Conservation (phyloP, 495 filamentous ascomycete species). For the Thozetella sp. region DNA sequence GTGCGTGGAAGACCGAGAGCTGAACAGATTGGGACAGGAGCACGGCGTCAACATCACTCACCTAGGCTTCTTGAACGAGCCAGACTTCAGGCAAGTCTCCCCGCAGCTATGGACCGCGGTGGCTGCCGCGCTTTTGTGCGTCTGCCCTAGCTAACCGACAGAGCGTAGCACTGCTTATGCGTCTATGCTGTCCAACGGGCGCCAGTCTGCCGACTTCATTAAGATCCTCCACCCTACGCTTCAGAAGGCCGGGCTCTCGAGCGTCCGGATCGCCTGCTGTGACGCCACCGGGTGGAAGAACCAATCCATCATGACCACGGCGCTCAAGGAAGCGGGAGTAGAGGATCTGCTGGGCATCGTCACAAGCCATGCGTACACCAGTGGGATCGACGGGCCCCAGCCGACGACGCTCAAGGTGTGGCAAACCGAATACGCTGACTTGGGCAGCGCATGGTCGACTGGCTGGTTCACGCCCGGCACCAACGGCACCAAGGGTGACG, state of each 20-base stretch:
- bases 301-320: slow-evolving; percentile 35
- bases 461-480: slow-evolving; percentile 44
- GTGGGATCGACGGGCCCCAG: slow-evolving; percentile 33
- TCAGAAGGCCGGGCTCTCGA: slow-evolving; percentile 27
- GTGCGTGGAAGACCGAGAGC: too few relatives aligned
- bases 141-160: too few relatives aligned
- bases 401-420: slow-evolving; percentile 42
- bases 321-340: slow-evolving; percentile 39
- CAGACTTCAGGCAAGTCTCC: slow-evolving; percentile 38
- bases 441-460: slow-evolving; percentile 19
- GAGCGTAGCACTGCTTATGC: slow-evolving; percentile 35
- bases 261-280: slow-evolving; percentile 46
- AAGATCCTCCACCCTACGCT: slow-evolving; percentile 42
- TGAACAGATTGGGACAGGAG: neutral
- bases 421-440: slow-evolving; percentile 47
- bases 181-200: slow-evolving; percentile 43
- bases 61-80: slow-evolving; percentile 61
- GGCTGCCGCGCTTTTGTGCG: too few relatives aligned
- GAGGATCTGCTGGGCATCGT: slow-evolving; percentile 41
- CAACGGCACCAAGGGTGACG: slow-evolving; percentile 46
- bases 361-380: slow-evolving; percentile 50
- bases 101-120: too few relatives aligned
- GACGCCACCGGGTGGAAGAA: slow-evolving; percentile 52
- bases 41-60: slow-evolving; percentile 48
- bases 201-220: slow-evolving; percentile 51